A percentile compares a stretch with the other conserved stretches of the same genome.
Conservation (phyloP, 2,329 filamentous ascomycete species). For the Aspergillus melleus region DNA sequence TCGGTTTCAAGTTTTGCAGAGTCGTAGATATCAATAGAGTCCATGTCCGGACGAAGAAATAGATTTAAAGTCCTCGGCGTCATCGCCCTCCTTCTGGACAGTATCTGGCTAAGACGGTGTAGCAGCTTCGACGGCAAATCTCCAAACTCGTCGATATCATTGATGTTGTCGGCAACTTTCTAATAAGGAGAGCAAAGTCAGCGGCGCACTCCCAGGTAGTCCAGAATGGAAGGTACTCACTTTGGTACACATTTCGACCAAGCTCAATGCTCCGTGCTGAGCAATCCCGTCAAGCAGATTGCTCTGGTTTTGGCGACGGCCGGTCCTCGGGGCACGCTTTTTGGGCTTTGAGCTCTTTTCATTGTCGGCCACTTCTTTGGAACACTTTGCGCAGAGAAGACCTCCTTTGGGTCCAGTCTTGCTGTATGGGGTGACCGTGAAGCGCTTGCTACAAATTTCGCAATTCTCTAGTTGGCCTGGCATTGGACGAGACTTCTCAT, state of each 20-base stretch:
- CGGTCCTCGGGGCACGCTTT: slow-evolving; percentile 55
- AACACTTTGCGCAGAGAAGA: slow-evolving; percentile 79
- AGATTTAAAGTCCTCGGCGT: slow-evolving; percentile 48
- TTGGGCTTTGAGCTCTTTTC: slow-evolving; percentile 58
- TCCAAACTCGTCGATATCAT: slow-evolving; percentile 65
- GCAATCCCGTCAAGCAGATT: slow-evolving; percentile 74
- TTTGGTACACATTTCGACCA: slow-evolving; percentile 60
- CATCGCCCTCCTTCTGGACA: slow-evolving; percentile 63
- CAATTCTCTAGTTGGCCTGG: slow-evolving; percentile 89
- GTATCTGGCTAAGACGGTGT: slow-evolving; percentile 61
- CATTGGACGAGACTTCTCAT: slow-evolving; percentile 58
- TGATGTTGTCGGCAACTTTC: slow-evolving; percentile 63
- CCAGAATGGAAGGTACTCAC: slow-evolving; percentile 23
- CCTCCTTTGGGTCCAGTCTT: slow-evolving; percentile 79
- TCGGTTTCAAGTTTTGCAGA: slow-evolving; percentile 67
- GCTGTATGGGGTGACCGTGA: slow-evolving; percentile 89
- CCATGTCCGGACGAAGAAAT: slow-evolving; percentile 54
- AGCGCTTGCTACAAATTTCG: slow-evolving; percentile 78
- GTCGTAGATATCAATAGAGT: slow-evolving; percentile 61
- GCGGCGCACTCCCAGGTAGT: background rate
- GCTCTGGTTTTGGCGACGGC: slow-evolving; percentile 76
- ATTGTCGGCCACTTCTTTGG: slow-evolving; percentile 69
- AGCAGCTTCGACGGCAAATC: slow-evolving; percentile 60
- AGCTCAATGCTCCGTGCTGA: slow-evolving; percentile 42
- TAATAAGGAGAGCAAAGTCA: slow-evolving; percentile 24